phyloP scores from a whole-genome alignment of 2,329 filamentous ascomycete genomes.

The Botrytis deweyae region DNA sequence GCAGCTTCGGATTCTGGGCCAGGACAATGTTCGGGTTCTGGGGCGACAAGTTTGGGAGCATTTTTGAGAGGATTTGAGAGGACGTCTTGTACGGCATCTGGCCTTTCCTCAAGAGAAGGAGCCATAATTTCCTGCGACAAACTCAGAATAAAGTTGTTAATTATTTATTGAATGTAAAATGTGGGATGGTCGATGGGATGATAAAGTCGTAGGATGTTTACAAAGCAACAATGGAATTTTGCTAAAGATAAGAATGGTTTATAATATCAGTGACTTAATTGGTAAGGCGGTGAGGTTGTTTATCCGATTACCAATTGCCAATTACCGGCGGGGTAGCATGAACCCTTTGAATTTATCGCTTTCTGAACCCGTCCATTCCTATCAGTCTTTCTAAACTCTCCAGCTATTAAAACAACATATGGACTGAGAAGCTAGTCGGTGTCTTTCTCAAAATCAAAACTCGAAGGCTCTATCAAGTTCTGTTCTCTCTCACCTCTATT shows the following conservation, averaged over 20 bases:
- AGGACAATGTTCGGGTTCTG: conserved; percentile 95
- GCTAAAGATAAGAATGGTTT: neutral
- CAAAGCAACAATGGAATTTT: conserved; percentile 16
- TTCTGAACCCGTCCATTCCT: neutral
- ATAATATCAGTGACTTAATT: conserved; percentile 13
- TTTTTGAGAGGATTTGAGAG: conserved; percentile 73
- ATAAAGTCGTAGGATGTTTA: conserved; percentile 13
- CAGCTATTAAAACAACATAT: neutral
- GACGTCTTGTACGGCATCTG: conserved; percentile 65
- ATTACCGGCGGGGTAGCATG: neutral
- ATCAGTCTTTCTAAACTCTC: neutral
- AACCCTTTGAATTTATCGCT: neutral
- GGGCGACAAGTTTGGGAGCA: conserved; percentile 83
- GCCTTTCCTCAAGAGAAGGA: conserved; percentile 77
- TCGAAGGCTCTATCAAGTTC: too few relatives aligned
- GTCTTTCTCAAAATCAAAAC: neutral
- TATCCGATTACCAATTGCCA: neutral
- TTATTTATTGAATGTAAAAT: neutral
- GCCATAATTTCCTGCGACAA: conserved; percentile 57
- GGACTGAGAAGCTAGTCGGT: neutral
- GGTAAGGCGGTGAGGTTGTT: conserved; percentile 15
- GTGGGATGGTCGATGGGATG: neutral
- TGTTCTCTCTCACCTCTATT: neutral
- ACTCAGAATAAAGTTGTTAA: neutral
- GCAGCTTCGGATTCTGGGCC: conserved; percentile 77